Evolutionary conservation across 805 yeast species (phyloP), one percentile per base, ranked within the genome.

Genomic region (Pichia ethanolica): DNA sequence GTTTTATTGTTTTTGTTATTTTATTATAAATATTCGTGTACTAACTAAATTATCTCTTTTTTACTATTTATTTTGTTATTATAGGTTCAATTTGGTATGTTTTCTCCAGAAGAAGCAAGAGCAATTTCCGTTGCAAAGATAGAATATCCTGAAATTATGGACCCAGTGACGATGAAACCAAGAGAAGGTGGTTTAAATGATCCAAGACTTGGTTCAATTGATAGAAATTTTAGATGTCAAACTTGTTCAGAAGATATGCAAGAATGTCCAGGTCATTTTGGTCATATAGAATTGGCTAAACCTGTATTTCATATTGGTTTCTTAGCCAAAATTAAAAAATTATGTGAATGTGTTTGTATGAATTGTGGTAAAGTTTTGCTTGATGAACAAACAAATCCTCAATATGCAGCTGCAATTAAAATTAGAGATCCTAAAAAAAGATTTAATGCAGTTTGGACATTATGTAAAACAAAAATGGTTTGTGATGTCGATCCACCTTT

Each of bases 241-340:
- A 93, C 99, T 27, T 93, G 99, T 77, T 95, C 97, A 62, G 99
- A 93, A 69, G 97, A 91, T 60, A 93, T 93, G 97, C 88, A 91
- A 53, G 98, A 93, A 67, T 93, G 99, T 71, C 98, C 98, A 0
- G 99, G 99, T 52, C 99, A 93, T 72, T 93, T 93, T 70, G 99
- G 99, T 58, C 99, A 93, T 65, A 93, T 93, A 53, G 99, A 93
- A 66, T 76, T 93, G 56, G 98, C 99, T 35, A 93, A 91, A 66
- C 99, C 99, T 12, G 99, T 93, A 37, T 93, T 93, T 71, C 99
- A 93, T 68, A 89, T 93, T 67, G 99, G 96, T 43, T 93, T 89
- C 69, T 82, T 93, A 61, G 79, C 95, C 44, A 91, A 88, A 65
- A 91, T 93, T 62, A 93, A 93, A 66, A 93, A 93, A 67, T 87